Base-by-base conservation (phyloP, 2,329 filamentous ascomycete genomes). In the Tolypocladium pustulatum region DNA sequence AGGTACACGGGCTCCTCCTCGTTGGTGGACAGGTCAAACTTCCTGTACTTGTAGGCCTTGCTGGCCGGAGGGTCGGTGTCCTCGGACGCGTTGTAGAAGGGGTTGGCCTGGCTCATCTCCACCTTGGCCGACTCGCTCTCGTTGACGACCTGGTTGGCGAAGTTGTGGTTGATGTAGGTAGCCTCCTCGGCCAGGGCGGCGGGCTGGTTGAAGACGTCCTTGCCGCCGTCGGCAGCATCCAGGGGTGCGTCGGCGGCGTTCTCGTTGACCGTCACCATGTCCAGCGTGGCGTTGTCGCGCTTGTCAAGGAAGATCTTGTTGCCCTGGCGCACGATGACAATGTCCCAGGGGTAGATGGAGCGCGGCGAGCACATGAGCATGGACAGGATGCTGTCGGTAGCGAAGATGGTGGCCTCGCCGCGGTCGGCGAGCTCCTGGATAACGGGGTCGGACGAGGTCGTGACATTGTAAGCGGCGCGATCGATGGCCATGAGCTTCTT, bases 91-190 rank as follows among this genome's bases (percentile, higher is more conserved):
- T 96, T 96, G 83, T 99, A 97, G 85, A 99, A 99, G 69, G 94
- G 94, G 78, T 97, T 97, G 72, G 89, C 86, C 78, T 96, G 82
- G 60, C 85, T 71, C 86, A 97, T 94, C 66, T 89, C 84, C 64
- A 91, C 81, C 81, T 94, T 95, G 72, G 85, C 79, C 62, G 78
- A 81, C 63, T 91, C 84, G 66, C 82, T 88, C 80, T 99, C 94
- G 67, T 85, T 76, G 65, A 99, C 92, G 56, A 95, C 91, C 80
- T 99, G 94, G 75, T 96, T 90, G 66, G 91, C 89, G 75, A 99
- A 99, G 81, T 97, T 96, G 83, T 97, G 94, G 85, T 99, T 99
- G 84, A 99, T 99, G 80, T 97, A 95, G 57, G 94, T 99, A 58
- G 94, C 94, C 78, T 99, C 94, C 75, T 97, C 88, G 69, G 95